Base-by-base conservation (phyloP, 257 asterid genomes). In the Plectranthus barbatus region DNA sequence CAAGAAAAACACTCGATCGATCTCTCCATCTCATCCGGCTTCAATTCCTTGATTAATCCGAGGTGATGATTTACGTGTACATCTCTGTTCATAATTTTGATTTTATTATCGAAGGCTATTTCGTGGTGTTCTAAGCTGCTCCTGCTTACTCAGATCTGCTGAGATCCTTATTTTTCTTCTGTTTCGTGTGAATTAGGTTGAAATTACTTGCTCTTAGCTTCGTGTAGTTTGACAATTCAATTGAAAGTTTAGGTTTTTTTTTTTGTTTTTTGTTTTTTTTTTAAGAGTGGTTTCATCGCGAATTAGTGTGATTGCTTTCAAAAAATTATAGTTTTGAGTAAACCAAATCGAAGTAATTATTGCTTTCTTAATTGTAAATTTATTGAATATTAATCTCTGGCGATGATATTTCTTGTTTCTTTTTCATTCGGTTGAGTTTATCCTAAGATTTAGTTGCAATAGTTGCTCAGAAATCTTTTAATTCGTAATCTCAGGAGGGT, bases 121-220 rank as follows among this genome's bases (percentile, higher is more conserved):
- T 45, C 36, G 1, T 37, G 4, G 10, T 41, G 31, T 57, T 41
- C 4, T 41, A 31, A 56, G 56, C 53, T 54, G 51, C 45, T 52
- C 23, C 24, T 12, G n/a, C 23, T 7, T 34, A 8, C 54, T 4
- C 60, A 53, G 69, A 72, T 72, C 72, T 72, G 66, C 42, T 72
- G 34, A 60, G 20, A 14, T 46, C 40, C 48, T 20, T 34, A 40
- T 9, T 58, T 56, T 19, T 26, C 24, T 4, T 18, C 18, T 36
- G 0, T 44, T 45, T 26, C 18, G 6, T 21, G 6, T 51, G 60
- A 41, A 6, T 41, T 56, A 5, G 3, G 40, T 52, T 67, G 49
- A 17, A 8, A 47, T 47, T 34, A 17, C 23, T 24, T 29, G 59
- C 12, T 5, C 29, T 20, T 37, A 48, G 17, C 31, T 6, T 46